phyloP scores from a whole-genome alignment of 2,329 filamentous ascomycete genomes.

The Pestalotiopsis sp. region DNA sequence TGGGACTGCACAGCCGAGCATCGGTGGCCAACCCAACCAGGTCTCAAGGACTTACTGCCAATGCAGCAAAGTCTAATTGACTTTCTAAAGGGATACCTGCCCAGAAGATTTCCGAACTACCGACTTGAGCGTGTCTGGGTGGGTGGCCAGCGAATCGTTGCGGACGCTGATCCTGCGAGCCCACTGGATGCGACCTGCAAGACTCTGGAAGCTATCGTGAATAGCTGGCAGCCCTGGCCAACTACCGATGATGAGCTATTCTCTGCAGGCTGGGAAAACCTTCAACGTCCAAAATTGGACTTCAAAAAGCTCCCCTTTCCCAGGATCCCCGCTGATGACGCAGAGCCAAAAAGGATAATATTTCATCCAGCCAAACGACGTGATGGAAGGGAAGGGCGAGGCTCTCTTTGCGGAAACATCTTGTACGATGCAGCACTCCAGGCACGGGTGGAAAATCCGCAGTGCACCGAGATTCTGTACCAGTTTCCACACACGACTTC shows the following conservation, averaged over 20 bases:
- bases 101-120: conserved; percentile 31
- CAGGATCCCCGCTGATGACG: conserved; percentile 22
- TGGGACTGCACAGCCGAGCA: conserved; percentile 47
- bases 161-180: conserved; percentile 31
- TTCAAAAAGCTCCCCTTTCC: conserved; percentile 18
- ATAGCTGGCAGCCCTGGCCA: conserved; percentile 38
- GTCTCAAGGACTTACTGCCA: conserved; percentile 33
- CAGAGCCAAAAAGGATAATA: conserved; percentile 37
- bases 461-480: conserved; percentile 34
- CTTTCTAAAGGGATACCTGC: conserved; percentile 32
- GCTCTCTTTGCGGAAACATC: conserved; percentile 42
- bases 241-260: conserved; percentile 27
- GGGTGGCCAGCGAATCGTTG: conserved; percentile 23
- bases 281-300: conserved; percentile 22
- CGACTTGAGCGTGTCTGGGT: conserved; percentile 48
- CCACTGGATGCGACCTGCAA: conserved; percentile 45
- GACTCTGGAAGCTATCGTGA: conserved; percentile 35
- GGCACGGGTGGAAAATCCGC: conserved; percentile 18
- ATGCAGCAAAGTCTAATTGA: conserved; percentile 49
- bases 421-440: conserved; percentile 41
- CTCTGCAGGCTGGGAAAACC: conserved; percentile 38
- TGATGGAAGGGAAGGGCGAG: conserved; percentile 5
- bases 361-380: conserved; percentile 48
- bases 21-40: conserved; percentile 20
- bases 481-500: conserved; percentile 47